Evolutionary conservation across 257 asterid species (phyloP), one percentile per base, ranked within the genome.

Genomic region (Thymus mandschuricus): DNA sequence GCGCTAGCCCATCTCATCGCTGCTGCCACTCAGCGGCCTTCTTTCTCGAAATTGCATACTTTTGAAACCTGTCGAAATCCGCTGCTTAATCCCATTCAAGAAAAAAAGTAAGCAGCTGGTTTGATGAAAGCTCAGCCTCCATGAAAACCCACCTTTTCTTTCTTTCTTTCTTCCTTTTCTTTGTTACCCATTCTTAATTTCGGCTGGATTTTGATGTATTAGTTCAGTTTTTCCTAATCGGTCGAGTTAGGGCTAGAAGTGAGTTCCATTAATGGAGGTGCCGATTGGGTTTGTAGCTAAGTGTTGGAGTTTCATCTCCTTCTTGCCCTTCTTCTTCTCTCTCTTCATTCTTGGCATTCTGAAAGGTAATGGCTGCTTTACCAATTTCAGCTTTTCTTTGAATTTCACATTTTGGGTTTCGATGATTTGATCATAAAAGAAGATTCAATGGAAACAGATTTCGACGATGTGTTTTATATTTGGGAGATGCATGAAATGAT

Each of bases 271-370:
- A 63, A 88, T 92, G 98, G 89, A 89, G 81, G 92, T 92, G 7
- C 98, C 98, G 13, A 81, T 75, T 21, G 97, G 96, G 30, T 86
- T 90, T 76, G 58, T 76, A 7, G 92, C 92, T 1, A 92, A 72
- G 82, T 76, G 83, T 7, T 88, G 98, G 96, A 89, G 92, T 72
- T 89, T 92, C 30, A 15, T 86, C 74, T 89, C 92, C 58, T 92
- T 92, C 70, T 75, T 92, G 71, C 98, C 98, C 61, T 92, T 88
- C 86, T 92, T 92, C 80, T 30, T 83, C 82, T 84, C 82, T 82
- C 91, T 92, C 74, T 77, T 84, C 79, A 10, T 81, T 28, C 97
- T 92, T 40, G 97, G 98, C 75, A 43, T 67, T 52, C 77, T 92
- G 70, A 92, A 92, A 88, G 98, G 98, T 86, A 63, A 21, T 2